Evolutionary conservation across 2,329 filamentous ascomycete species (phyloP), one percentile per base, ranked within the genome.

Genomic region (Penicillium sp.): DNA sequence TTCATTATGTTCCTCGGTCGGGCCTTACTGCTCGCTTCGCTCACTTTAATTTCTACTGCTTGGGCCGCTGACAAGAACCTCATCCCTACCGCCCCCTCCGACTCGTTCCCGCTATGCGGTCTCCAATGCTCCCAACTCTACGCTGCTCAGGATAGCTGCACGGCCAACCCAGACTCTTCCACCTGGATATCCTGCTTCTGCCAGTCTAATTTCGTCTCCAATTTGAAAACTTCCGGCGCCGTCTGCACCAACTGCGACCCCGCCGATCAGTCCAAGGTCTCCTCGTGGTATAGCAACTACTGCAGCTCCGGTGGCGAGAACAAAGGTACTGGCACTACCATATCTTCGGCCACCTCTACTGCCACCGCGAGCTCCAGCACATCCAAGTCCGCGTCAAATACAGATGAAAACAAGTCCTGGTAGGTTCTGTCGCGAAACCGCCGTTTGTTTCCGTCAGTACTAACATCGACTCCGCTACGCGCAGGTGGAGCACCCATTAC

Each of bases 151-250:
- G 78, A 77, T 37, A 80, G 75, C 51, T 94, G 89, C 67, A 73
- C 68, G 3, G 66, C 77, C 4, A 65, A 69, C 6, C 74, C 75
- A 40, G 73, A 75, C 39, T 65, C 76, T 32, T 60, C 66, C 16
- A 77, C 74, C 35, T 87, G 85, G 65, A 74, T 80, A 42, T 73
- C 75, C 28, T 94, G 89, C 69, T 89, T 94, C 71, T 95, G 89
- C 71, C 71, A 76, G 57, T 81, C 85, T 40, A 54, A 74, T 10
- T 71, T 76, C 18, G 75, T 93, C 2, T 70, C 75, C 3, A 66
- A 75, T 7, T 81, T 89, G 46, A 77, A 78, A 26, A 70, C 72
- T 9, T 77, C 74, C 4, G 79, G 79, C 4, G 77, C 87, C 11
- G 90, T 87, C 69, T 78, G 81, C 49, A 59, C 69, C 13, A 74